Percentiles rank a stretch among this genome's conserved stretches.
Evolutionary conservation across 768 basidiomycete species (phyloP).

Genomic region (Mycena maculata): DNA sequence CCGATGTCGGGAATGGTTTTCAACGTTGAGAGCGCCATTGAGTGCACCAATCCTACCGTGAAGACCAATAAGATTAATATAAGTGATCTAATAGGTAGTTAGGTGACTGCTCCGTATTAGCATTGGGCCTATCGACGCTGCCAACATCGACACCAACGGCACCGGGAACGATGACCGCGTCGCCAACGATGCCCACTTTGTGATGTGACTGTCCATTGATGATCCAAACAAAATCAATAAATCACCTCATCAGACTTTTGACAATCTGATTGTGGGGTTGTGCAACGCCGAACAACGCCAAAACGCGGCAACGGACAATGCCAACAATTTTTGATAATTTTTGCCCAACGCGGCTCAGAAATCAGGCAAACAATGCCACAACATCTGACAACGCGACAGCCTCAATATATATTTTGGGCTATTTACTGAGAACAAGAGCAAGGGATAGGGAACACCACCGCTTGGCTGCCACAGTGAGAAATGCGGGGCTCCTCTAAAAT

Average conservation of each 20-base stretch:
- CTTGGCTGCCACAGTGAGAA: background rate
- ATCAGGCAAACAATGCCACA: background rate
- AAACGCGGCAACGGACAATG: background rate
- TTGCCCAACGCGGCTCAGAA: background rate
- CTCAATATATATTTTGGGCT: background rate
- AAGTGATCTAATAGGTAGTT: too few relatives aligned
- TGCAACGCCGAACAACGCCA: constrained; percentile 26
- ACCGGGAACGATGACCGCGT: too few relatives aligned
- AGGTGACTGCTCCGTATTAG: too few relatives aligned
- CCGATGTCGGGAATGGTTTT: too few relatives aligned
- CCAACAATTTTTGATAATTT: background rate
- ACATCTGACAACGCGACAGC: background rate
- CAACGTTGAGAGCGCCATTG: too few relatives aligned
- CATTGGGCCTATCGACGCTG: too few relatives aligned
- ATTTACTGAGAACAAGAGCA: background rate
- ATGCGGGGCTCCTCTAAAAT: background rate
- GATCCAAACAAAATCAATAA: too few relatives aligned
- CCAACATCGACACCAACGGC: too few relatives aligned
- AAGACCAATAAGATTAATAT: too few relatives aligned
- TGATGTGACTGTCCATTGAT: too few relatives aligned
- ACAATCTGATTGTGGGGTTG: constrained; percentile 25
- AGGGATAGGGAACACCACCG: background rate
- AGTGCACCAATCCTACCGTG: too few relatives aligned
- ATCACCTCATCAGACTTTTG: constrained; percentile 24
- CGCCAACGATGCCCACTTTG: too few relatives aligned